Conservation (phyloP, 2,329 filamentous ascomycete genomes). For the Ceratocystis eucalypticola region DNA sequence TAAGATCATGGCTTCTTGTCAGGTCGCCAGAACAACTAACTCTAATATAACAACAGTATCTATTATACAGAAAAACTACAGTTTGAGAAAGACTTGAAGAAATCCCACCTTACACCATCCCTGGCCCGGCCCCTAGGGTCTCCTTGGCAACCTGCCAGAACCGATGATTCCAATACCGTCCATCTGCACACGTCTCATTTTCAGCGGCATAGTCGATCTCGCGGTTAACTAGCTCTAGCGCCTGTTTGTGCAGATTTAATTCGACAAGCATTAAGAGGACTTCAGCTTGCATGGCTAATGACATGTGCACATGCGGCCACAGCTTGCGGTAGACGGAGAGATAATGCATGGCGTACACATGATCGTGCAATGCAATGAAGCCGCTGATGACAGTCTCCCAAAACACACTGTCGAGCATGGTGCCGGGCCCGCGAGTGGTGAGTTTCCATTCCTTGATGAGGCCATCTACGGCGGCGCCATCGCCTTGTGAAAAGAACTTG, state of each 20-base stretch:
- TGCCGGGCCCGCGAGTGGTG: not conserved
- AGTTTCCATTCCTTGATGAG: conserved; percentile 46
- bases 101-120: not conserved
- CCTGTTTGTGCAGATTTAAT: conserved; percentile 23
- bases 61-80: too few relatives aligned
- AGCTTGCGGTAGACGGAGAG: conserved; percentile 36
- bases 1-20: too few relatives aligned
- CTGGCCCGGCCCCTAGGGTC: conserved; percentile 20
- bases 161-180: conserved; percentile 34
- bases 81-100: not conserved
- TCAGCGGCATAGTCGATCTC: conserved; percentile 22
- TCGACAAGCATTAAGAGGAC: conserved; percentile 29
- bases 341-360: conserved; percentile 29
- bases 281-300: conserved; percentile 32
- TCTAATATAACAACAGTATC: too few relatives aligned
- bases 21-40: too few relatives aligned
- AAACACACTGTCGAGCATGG: conserved; percentile 43
- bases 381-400: conserved; percentile 59
- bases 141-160: conserved; percentile 37
- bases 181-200: conserved; percentile 20
- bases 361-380: conserved; percentile 43
- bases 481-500: conserved; percentile 46
- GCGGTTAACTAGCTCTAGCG: conserved; percentile 26
- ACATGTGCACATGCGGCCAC: conserved; percentile 29
- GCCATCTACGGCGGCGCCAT: conserved; percentile 44